A percentile compares a stretch with the other conserved stretches of the same genome.
phyloP scores from a whole-genome alignment of 192 early-diverging fungal species.

The Allomyces macrogynus region DNA sequence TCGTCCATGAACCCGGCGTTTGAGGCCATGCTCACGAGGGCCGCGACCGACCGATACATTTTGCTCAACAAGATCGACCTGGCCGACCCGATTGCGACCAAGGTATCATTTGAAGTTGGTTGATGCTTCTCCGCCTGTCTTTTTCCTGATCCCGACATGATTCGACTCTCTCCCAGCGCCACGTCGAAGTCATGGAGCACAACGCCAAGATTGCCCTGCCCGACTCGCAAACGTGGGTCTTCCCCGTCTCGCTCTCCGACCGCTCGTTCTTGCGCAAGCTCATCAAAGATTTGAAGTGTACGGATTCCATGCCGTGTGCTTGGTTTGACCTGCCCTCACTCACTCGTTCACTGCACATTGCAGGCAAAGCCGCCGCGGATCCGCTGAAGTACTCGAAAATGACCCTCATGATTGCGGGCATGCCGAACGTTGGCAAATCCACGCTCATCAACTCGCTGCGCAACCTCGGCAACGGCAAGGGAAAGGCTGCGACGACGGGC shows the following conservation, averaged over 20 bases:
- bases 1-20: conserved; percentile 75
- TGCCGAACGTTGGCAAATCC: conserved; percentile 95
- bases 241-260: background rate
- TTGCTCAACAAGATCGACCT: conserved; percentile 90
- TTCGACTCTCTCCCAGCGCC: too few relatives aligned
- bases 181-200: too few relatives aligned
- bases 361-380: background rate
- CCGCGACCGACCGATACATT: conserved; percentile 45
- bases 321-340: conserved; percentile 18
- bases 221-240: too few relatives aligned
- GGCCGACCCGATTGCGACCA: conserved; percentile 34
- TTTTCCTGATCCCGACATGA: too few relatives aligned
- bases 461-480: conserved; percentile 44
- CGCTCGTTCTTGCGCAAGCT: conserved; percentile 5
- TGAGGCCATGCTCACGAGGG: conserved; percentile 29
- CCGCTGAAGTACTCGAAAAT: conserved; percentile 7
- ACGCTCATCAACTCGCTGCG: conserved; percentile 76
- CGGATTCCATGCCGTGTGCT: conserved; percentile 32
- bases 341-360: background rate
- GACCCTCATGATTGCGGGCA: conserved; percentile 68
- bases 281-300: conserved; percentile 16
- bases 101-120: conserved; percentile 11
- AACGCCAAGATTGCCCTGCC: too few relatives aligned
- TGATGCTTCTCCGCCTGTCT: too few relatives aligned
- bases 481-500: conserved; percentile 67